Percentiles rank a stretch among this genome's conserved stretches.
These are phyloP conservation scores for Dentipellis fragilis DNA, from an alignment of 768 basidiomycete species.

Conservation along the genomic window DNA sequence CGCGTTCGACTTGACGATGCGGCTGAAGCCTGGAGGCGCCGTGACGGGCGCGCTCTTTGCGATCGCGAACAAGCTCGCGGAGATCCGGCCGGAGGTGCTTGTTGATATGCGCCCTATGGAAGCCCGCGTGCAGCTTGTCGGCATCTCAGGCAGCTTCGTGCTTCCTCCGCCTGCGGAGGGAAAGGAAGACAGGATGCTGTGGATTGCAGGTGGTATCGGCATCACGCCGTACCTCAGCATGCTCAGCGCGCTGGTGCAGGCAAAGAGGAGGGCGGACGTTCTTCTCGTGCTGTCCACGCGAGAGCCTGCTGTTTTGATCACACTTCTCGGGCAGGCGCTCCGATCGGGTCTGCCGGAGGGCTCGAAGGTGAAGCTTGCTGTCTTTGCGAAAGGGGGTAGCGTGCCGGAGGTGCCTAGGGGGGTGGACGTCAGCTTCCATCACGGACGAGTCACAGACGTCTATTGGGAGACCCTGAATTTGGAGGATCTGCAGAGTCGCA, in stretches of 20 bases:
- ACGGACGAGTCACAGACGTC: not conserved
- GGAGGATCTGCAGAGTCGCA: not conserved
- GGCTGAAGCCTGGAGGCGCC: conserved; percentile 39
- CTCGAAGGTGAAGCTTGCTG: conserved; percentile 25
- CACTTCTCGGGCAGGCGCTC: conserved; percentile 28
- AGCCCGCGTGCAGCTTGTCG: conserved; percentile 36
- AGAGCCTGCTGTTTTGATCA: conserved; percentile 41
- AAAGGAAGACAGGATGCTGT: conserved; percentile 24
- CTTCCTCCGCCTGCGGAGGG: conserved; percentile 18
- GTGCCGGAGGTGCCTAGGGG: not conserved
- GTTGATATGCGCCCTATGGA: conserved; percentile 28
- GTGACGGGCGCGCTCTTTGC: conserved; percentile 48
- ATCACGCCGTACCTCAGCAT: conserved; percentile 55
- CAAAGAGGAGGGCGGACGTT: conserved; percentile 26
- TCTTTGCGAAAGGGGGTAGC: conserved; percentile 25
- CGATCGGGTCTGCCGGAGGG: conserved; percentile 9
- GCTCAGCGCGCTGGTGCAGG: conserved; percentile 21
- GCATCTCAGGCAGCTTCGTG: conserved; percentile 43
- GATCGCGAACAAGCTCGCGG: conserved; percentile 32
- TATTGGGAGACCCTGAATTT: not conserved
- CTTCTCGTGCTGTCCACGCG: conserved; percentile 39
- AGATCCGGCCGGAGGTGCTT: conserved; percentile 31
- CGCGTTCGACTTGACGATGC: conserved; percentile 41
- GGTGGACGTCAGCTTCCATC: not conserved
- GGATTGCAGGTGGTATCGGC: conserved; percentile 60